Conservation (phyloP, 2,329 filamentous ascomycete genomes). For the Phyllosticta citriasiana region DNA sequence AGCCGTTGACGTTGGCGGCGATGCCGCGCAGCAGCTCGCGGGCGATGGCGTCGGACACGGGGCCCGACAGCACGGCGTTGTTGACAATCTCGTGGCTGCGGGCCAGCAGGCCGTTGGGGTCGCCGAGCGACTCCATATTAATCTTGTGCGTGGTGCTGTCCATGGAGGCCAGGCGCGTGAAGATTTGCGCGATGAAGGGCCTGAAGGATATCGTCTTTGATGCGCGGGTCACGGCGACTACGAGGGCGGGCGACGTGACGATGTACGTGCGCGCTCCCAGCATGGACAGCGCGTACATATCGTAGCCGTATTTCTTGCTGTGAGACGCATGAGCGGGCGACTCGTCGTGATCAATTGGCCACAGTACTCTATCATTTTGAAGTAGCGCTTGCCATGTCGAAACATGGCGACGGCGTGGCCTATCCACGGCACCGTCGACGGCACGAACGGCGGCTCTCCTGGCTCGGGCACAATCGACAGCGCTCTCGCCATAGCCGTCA, state of each 20-base stretch:
- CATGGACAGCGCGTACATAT: constrained; percentile 38
- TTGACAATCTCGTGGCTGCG: constrained; percentile 5
- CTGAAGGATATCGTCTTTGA: constrained; percentile 34
- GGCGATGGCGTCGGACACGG: neutral
- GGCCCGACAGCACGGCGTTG: neutral
- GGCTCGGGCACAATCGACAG: constrained; percentile 15
- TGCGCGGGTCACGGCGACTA: constrained; percentile 30
- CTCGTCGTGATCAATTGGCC: neutral
- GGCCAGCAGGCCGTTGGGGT: neutral
- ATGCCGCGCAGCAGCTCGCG: neutral
- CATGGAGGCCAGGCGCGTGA: constrained; percentile 31
- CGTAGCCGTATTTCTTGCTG: constrained; percentile 16
- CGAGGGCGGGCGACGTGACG: constrained; percentile 32
- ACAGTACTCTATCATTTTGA: constrained; percentile 29
- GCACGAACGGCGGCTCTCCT: constrained; percentile 35
- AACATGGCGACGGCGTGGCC: constrained; percentile 39
- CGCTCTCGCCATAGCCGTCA: neutral
- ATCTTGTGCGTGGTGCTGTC: constrained; percentile 14
- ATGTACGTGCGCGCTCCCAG: constrained; percentile 36
- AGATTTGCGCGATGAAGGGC: constrained; percentile 25
- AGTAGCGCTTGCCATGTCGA: constrained; percentile 24
- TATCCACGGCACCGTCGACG: constrained; percentile 33
- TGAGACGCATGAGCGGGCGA: neutral
- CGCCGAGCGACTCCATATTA: neutral
- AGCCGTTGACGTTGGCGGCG: neutral